Evolutionary conservation across 2,329 filamentous ascomycete species (phyloP).

Genomic region (Sporothrix brasiliensis): DNA sequence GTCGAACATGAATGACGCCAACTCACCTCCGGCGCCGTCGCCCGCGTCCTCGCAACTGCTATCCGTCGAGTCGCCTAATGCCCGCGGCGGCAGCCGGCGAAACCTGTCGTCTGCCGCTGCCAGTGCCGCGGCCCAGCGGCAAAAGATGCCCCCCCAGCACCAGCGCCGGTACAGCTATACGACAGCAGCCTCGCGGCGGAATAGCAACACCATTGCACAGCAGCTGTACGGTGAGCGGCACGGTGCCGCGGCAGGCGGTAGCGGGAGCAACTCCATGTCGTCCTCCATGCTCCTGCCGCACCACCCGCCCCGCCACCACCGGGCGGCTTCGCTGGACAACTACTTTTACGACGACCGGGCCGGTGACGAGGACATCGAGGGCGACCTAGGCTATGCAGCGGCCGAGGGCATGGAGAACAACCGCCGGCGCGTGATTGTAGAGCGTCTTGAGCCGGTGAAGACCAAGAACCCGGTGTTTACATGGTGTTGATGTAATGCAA

Average conservation of each 20-base stretch:
- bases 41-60: conserved; percentile 12
- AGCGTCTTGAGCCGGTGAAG: conserved; percentile 93
- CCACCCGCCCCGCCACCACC: conserved; percentile 21
- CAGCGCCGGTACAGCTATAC: conserved; percentile 60
- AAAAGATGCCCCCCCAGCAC: conserved; percentile 50
- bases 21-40: not conserved
- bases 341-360: conserved; percentile 61
- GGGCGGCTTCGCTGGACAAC: conserved; percentile 36
- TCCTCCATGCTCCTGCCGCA: conserved; percentile 10
- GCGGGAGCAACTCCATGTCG: conserved; percentile 16
- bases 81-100: conserved; percentile 24
- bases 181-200: conserved; percentile 52
- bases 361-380: conserved; percentile 82
- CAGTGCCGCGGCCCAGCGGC: conserved; percentile 44
- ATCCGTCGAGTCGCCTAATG: not conserved
- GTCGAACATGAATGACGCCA: not conserved
- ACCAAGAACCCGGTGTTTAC: conserved; percentile 94
- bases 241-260: conserved; percentile 13
- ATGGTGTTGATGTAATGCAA: conserved; percentile 71
- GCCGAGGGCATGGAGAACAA: conserved; percentile 93
- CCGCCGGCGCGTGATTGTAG: conserved; percentile 92
- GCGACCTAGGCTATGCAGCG: conserved; percentile 90
- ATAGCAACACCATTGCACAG: conserved; percentile 56
- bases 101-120: conserved; percentile 38
- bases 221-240: conserved; percentile 51